Percentiles rank a stretch among this genome's conserved stretches.
phyloP scores from a whole-genome alignment of 768 basidiomycete species.

The Mycena epipterygia region DNA sequence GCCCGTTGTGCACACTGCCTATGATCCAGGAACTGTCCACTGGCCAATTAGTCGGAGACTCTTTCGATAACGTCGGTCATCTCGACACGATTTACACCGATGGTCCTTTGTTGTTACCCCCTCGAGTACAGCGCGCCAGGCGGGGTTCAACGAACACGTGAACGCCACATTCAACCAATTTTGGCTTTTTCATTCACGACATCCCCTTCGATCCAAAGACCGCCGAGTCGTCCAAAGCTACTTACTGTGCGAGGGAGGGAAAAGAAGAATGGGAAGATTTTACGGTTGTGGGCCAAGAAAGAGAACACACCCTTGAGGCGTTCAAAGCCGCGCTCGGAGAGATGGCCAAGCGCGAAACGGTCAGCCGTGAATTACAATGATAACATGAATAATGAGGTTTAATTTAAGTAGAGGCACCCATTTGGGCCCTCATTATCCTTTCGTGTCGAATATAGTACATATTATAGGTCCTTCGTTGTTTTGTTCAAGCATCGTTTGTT shows the following conservation, averaged over 20 bases:
- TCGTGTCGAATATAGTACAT: too few relatives aligned
- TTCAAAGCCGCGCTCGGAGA: constrained; percentile 8
- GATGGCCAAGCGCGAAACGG: constrained; percentile 1
- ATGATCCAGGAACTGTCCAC: constrained; percentile 51
- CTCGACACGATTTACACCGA: constrained; percentile 52
- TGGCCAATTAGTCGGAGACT: constrained; percentile 51
- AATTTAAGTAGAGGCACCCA: too few relatives aligned
- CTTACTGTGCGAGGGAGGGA: constrained; percentile 6
- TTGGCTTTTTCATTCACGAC: not conserved
- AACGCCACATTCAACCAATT: constrained; percentile 21
- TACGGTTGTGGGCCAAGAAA: not conserved
- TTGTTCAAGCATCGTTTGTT: too few relatives aligned
- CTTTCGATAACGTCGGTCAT: constrained; percentile 53
- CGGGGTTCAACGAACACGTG: constrained; percentile 24
- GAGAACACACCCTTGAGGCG: not conserved
- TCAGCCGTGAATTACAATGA: too few relatives aligned
- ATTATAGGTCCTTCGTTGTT: too few relatives aligned
- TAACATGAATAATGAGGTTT: too few relatives aligned
- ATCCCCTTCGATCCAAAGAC: constrained; percentile 14
- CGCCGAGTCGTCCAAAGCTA: constrained; percentile 11
- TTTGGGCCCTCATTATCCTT: too few relatives aligned
- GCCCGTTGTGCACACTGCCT: constrained; percentile 51
- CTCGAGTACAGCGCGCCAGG: constrained; percentile 12
- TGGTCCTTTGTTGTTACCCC: constrained; percentile 43
- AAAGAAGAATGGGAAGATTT: constrained; percentile 17